Evolutionary conservation across 257 asterid genomes (phyloP), one percentile per base, ranked within the genome.

Genomic region (Orobanche coerulescens): DNA sequence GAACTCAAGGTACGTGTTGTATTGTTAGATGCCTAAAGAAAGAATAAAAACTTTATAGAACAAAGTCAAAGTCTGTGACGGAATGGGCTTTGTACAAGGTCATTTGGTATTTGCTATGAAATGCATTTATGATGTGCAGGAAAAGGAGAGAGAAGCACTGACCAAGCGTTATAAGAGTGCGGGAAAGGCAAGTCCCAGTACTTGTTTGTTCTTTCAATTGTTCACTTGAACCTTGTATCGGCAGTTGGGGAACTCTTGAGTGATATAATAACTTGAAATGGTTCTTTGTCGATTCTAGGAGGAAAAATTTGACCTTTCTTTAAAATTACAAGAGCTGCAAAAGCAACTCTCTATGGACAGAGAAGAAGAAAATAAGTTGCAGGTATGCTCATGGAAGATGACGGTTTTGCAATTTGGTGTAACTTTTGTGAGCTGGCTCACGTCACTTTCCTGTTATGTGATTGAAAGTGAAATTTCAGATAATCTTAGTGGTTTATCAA

Each of bases 291-390:
- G 60, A 54, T 68, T 71, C 26, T 58, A 92, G 98, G 96, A 90
- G 56, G 96, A 84, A 66, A 84, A 86, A 73, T 82, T 73, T 23
- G 95, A 92, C 72, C 86, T 80, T 70, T 66, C 95, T 36, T 43
- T 74, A 26, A 92, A 92, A 80, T 86, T 92, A 72, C 95, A 75
- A 69, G 96, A 88, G 77, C 78, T 92, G 66, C 89, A 78, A 71
- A 92, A 86, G 76, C 98, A 92, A 77, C 94, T 88, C 66, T 59
- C 78, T 16, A 88, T 92, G 96, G 95, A 92, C 81, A 76, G 61
- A 69, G 91, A 84, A 72, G 98, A 92, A 74, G 98, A 84, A 53
- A 82, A 82, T 63, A 92, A 83, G 68, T 78, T 92, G 71, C 95
- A 86, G 95, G 96, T 92, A 62, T 67, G 65, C 62, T 49, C 33